Base-by-base conservation (phyloP, 768 basidiomycete species). In the Mycena pura region DNA sequence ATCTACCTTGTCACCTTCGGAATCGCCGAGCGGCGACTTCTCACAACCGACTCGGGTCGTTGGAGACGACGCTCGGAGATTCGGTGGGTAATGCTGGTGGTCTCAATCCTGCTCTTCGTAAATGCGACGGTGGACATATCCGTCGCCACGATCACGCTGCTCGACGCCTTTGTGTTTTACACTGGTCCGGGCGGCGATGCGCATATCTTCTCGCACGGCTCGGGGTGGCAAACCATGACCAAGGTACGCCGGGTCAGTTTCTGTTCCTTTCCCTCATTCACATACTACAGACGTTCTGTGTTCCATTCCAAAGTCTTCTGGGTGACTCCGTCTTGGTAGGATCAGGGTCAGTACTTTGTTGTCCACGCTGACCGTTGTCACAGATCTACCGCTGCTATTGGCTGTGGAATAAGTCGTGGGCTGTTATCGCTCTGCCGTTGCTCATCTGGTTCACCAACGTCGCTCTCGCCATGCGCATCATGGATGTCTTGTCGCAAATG, bases 341-440 rank as follows among this genome's bases (percentile, higher is more conserved):
- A 52, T 52, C 11, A 17, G 38, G 50, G 50, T 52, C 14, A 13
- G 27, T 14, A n/a, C 38, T 14, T 29, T 36, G 6, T 36, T 21
- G 11, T 19, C 21, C 34, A 13, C 6, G 28, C 13, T 15, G 8
- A 32, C 14, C 22, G 22, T 17, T 38, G 19, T 52, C 36, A 31
- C 38, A 52, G 50, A 52, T 52, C 6, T 52, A 52, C 21, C 50
- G 50, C 10, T 52, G 50, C 31, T 52, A 31, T 28, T 32, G 38
- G 31, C 8, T 52, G 29, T 52, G 34, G 28, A 32, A 52, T 17
- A 15, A 31, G 17, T 24, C 28, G 11, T 52, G 36, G 22, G n/a
- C n/a, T 24, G 31, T 52, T 14, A 52, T 38, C 34, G 21, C 36
- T 9, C 11, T 38, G 14, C 50, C 50, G 9, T 6, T 52, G 10